Conservation (phyloP, 306 rosid genomes). For the Oxytropis ochrocephala region DNA sequence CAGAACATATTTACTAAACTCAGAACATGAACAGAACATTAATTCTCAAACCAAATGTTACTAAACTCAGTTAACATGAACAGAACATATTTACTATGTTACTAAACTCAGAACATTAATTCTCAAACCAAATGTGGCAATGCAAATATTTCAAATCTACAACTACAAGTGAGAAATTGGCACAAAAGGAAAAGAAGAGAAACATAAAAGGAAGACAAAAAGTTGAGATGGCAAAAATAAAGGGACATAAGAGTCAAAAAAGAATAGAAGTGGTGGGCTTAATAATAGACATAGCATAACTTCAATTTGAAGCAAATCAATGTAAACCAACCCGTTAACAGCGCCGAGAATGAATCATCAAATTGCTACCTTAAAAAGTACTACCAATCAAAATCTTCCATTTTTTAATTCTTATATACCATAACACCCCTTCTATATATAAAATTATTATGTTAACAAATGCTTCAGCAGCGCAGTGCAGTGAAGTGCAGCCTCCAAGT, state of each 20-base stretch:
- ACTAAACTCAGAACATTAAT: too few relatives aligned
- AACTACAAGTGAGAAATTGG: not conserved
- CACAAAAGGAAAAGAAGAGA: not conserved
- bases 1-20: too few relatives aligned
- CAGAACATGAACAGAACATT: too few relatives aligned
- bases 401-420: conserved; percentile 2
- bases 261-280: not conserved
- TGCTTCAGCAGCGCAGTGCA: conserved; percentile 9
- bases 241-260: conserved; percentile 7
- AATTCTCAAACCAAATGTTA: too few relatives aligned
- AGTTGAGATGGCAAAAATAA: not conserved
- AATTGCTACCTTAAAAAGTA: conserved; percentile 15
- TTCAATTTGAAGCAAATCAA: conserved; percentile 18
- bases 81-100: not conserved
- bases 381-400: not conserved
- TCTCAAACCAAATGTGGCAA: not conserved
- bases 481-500: conserved; percentile 1
- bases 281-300: not conserved
- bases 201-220: conserved; percentile 1
- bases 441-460: not conserved
- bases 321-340: conserved; percentile 27
- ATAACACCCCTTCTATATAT: not conserved
- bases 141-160: not conserved
- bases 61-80: too few relatives aligned
- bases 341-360: conserved; percentile 35